phyloP scores from a whole-genome alignment of 164 flowering plant genomes.

The Paratinospora sagittata region DNA sequence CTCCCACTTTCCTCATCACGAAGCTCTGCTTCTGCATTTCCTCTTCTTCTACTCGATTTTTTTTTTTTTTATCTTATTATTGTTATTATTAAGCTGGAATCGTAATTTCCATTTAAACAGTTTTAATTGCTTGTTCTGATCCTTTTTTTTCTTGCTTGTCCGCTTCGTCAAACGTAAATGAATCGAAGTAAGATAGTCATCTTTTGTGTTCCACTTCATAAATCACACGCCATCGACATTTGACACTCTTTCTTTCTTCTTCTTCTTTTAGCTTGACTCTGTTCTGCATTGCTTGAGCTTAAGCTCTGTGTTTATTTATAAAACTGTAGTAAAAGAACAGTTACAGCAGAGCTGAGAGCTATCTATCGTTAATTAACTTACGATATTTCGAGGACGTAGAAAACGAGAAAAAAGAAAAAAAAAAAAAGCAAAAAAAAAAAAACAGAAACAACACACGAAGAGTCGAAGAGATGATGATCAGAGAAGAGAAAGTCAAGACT shows the following conservation, averaged over 20 bases:
- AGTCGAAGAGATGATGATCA: no score
- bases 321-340: no score
- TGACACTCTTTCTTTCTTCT: neutral
- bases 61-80: neutral
- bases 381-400: no score
- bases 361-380: no score
- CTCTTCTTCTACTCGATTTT: conserved; percentile 1
- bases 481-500: no score
- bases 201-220: conserved; percentile 4
- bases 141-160: conserved; percentile 11
- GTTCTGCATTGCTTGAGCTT: neutral
- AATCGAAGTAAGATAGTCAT: conserved; percentile 2
- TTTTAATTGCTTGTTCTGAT: neutral
- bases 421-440: no score
- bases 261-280: neutral
- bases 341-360: no score
- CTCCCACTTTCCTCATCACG: conserved; percentile 15
- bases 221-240: conserved; percentile 2
- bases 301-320: no score
- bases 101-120: neutral
- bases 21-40: neutral
- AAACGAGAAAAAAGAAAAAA: no score
- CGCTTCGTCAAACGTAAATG: conserved; percentile 7
- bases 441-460: no score
- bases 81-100: no score